Evolutionary conservation across 164 flowering plant species (phyloP).

Genomic region (Stephania yunnanensis): DNA sequence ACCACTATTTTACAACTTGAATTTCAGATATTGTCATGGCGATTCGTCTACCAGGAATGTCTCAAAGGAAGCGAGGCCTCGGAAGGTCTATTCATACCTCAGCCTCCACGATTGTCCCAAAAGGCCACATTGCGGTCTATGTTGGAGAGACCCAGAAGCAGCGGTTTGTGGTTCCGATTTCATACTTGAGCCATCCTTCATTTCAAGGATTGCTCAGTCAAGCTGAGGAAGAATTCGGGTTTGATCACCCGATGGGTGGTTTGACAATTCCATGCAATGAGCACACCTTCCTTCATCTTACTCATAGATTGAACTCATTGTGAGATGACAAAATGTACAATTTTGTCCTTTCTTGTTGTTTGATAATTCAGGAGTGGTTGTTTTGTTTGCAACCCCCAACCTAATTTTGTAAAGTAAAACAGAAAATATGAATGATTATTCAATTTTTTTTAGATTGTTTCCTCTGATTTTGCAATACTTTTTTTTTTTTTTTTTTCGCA

Average conservation of each 20-base stretch:
- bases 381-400: conserved; percentile 1
- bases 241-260: conserved; percentile 1
- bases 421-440: background rate
- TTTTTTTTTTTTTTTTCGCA: background rate
- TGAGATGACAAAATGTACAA: background rate
- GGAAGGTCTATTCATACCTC: background rate
- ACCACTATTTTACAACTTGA: background rate
- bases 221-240: conserved; percentile 1
- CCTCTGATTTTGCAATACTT: background rate
- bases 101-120: background rate
- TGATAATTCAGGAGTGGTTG: background rate
- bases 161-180: background rate
- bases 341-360: background rate
- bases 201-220: conserved; percentile 1
- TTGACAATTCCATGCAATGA: background rate
- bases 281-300: background rate
- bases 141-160: background rate
- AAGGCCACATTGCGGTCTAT: background rate
- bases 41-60: background rate
- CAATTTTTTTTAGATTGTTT: background rate
- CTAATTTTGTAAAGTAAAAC: background rate
- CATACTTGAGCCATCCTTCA: conserved; percentile 4
- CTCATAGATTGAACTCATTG: background rate
- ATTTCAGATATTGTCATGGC: background rate
- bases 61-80: background rate